A percentile compares a stretch with the other conserved stretches of the same genome.
Evolutionary conservation across 1,284 basidiomycete species (phyloP).

Genomic region (Ceratobasidium sp.): DNA sequence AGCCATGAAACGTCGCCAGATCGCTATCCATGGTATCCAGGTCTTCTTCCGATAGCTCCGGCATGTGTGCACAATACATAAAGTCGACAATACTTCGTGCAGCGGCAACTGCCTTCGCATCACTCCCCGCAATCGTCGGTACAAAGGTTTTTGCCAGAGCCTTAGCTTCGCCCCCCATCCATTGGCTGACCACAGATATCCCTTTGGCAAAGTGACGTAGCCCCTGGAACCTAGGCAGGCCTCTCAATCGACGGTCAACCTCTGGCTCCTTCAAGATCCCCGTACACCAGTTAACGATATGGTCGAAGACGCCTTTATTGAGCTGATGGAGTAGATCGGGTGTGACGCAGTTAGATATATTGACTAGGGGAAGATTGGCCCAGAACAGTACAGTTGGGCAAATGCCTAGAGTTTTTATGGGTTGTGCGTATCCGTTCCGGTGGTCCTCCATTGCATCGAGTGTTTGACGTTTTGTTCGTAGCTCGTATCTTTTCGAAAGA

Average conservation of each 20-base stretch:
- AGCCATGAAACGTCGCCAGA: not conserved
- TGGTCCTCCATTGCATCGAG: constrained; percentile 23
- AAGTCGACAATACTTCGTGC: constrained; percentile 6
- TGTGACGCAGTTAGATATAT: constrained; percentile 52
- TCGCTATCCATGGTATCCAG: not conserved
- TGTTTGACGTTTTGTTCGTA: constrained; percentile 40
- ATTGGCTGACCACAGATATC: not conserved
- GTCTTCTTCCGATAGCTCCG: not conserved
- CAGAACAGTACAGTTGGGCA: too few species aligned
- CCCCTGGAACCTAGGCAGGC: not conserved
- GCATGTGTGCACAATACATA: not conserved
- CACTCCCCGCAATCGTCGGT: not conserved
- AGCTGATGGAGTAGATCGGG: constrained; percentile 57
- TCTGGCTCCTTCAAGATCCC: not conserved
- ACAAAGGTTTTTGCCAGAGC: constrained; percentile 13
- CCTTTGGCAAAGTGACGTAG: constrained; percentile 25
- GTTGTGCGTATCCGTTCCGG: constrained; percentile 5
- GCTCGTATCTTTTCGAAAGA: not conserved
- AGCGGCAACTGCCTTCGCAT: not conserved
- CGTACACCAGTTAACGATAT: constrained; percentile 5
- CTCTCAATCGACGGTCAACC: constrained; percentile 4
- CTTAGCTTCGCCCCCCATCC: constrained; percentile 16
- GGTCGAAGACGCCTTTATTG: constrained; percentile 56
- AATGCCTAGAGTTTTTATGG: constrained; percentile 19
- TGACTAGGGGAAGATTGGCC: not conserved